These are phyloP conservation scores for Marasmius oreades DNA, from an alignment of 1,284 basidiomycete genomes.

Conservation along the genomic window DNA sequence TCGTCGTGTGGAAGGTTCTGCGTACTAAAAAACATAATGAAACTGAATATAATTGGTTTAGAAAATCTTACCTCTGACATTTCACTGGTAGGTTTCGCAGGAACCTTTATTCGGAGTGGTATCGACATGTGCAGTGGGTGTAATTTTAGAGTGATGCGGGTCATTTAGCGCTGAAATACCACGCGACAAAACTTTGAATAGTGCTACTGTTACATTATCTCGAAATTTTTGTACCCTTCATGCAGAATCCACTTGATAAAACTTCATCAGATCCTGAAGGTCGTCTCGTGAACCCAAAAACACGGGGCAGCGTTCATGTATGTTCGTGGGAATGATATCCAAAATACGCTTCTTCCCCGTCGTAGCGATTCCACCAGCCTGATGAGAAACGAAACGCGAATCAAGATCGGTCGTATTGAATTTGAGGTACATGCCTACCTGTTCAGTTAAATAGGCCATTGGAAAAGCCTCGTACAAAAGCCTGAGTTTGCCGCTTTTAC, in stretches of 20 bases:
- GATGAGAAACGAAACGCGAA: conserved; percentile 10
- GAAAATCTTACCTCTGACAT: conserved; percentile 12
- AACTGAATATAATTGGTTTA: not conserved
- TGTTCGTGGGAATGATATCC: conserved; percentile 85
- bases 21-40: not conserved
- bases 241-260: conserved; percentile 51
- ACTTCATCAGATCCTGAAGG: conserved; percentile 85
- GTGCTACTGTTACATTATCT: not conserved
- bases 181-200: not conserved
- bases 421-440: conserved; percentile 47
- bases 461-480: conserved; percentile 98
- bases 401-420: not conserved
- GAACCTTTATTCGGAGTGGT: conserved; percentile 2
- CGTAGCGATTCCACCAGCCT: conserved; percentile 96
- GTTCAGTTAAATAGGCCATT: conserved; percentile 97
- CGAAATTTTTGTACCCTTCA: conserved; percentile 12
- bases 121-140: not conserved
- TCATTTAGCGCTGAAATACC: too few species aligned
- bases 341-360: conserved; percentile 92
- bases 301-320: conserved; percentile 92
- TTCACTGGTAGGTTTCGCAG: not conserved
- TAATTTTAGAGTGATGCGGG: not conserved
- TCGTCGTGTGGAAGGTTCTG: not conserved
- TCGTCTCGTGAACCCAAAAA: conserved; percentile 96
- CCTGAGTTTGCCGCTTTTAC: conserved; percentile 92